Conservation (phyloP, 495 filamentous ascomycete species). For the Neurospora sp. region DNA sequence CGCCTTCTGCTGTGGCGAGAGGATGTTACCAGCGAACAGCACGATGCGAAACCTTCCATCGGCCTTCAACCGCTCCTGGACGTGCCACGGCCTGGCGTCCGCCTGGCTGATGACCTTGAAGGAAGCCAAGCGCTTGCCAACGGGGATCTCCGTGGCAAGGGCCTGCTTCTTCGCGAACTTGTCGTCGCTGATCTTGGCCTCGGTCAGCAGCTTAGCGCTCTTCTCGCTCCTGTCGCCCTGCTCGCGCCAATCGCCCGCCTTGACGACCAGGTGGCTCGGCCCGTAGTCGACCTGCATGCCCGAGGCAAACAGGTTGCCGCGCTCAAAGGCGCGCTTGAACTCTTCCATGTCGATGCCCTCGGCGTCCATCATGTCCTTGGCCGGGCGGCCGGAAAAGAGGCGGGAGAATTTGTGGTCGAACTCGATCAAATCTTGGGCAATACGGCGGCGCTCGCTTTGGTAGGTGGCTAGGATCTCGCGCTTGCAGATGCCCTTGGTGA, state of each 20-base stretch:
- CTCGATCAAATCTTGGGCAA: slow-evolving; percentile 64
- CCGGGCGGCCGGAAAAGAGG: slow-evolving; percentile 35
- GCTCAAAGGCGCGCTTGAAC: slow-evolving; percentile 31
- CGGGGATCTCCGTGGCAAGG: slow-evolving; percentile 9
- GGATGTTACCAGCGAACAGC: slow-evolving; percentile 53
- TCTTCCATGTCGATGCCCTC: slow-evolving; percentile 35
- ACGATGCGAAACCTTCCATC: slow-evolving; percentile 59
- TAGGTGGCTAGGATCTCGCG: slow-evolving; percentile 58
- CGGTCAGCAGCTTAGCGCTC: neutral
- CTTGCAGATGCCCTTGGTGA: slow-evolving; percentile 46
- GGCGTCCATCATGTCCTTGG: slow-evolving; percentile 33
- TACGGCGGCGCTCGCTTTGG: slow-evolving; percentile 54
- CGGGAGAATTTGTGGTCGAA: slow-evolving; percentile 57
- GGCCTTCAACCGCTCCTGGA: slow-evolving; percentile 32
- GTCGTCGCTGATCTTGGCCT: slow-evolving; percentile 3
- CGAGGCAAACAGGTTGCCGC: slow-evolving; percentile 28
- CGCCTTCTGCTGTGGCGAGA: slow-evolving; percentile 26
- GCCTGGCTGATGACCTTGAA: slow-evolving; percentile 51
- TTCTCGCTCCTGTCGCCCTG: slow-evolving; percentile 42
- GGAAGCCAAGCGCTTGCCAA: slow-evolving; percentile 48
- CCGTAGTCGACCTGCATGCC: slow-evolving; percentile 28
- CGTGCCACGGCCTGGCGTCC: slow-evolving; percentile 49
- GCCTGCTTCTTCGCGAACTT: slow-evolving; percentile 17
- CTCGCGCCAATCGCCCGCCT: slow-evolving; percentile 9
- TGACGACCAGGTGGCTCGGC: slow-evolving; percentile 20